These are phyloP conservation scores for Hippophae gyantsensis DNA, from an alignment of 306 rosid species.

Conservation along the genomic window DNA sequence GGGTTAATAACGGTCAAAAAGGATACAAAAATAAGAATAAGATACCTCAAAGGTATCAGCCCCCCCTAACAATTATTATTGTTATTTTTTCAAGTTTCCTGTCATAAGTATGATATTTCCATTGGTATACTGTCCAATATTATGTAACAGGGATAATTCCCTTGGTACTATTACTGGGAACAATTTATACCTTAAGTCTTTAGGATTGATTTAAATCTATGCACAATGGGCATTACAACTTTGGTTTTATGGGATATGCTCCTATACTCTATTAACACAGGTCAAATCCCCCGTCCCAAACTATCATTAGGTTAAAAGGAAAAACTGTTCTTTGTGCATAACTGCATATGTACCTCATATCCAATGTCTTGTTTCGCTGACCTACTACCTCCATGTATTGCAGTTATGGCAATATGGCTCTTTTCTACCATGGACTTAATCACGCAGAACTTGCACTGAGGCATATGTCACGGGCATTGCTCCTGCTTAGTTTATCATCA, in stretches of 20 bases:
- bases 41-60: no score
- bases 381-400: constrained; percentile 17
- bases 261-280: no score
- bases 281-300: no score
- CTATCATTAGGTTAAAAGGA: no score
- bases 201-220: not conserved
- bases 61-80: no score
- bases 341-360: constrained; percentile 1
- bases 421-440: constrained; percentile 91
- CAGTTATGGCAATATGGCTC: constrained; percentile 99
- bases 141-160: not conserved
- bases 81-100: no score
- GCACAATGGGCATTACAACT: not conserved
- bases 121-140: not conserved
- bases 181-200: not conserved
- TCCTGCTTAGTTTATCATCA: constrained; percentile 80
- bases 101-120: no score
- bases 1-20: no score
- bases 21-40: no score
- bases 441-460: constrained; percentile 93
- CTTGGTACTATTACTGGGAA: not conserved
- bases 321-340: not conserved
- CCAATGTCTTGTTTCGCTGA: constrained; percentile 15
- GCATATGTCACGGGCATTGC: constrained; percentile 96
- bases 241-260: not conserved